These are phyloP conservation scores for Stemphylium beticola DNA, from an alignment of 2,329 filamentous ascomycete species.

Conservation along the genomic window DNA sequence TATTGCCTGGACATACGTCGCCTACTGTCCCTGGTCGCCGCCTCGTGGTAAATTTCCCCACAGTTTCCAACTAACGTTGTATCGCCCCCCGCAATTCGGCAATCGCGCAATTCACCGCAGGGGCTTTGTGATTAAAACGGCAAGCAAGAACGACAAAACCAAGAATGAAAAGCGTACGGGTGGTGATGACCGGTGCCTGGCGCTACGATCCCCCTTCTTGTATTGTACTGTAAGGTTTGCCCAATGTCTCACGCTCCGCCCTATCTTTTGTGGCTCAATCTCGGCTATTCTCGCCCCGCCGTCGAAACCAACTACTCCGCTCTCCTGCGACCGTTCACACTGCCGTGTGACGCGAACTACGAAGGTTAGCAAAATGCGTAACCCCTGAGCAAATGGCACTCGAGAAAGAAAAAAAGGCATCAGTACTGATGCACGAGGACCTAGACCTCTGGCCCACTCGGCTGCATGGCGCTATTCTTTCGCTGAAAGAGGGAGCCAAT, in stretches of 20 bases:
- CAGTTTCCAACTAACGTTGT: slow-evolving; percentile 32
- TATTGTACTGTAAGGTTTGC: slow-evolving; percentile 17
- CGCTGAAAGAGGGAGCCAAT: slow-evolving; percentile 1
- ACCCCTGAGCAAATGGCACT: slow-evolving; percentile 13
- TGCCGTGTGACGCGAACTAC: slow-evolving; percentile 22
- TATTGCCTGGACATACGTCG: slow-evolving; percentile 15
- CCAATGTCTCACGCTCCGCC: slow-evolving; percentile 17
- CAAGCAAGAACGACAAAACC: slow-evolving; percentile 1
- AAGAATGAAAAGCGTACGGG: slow-evolving; percentile 5
- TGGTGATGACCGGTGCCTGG: slow-evolving; percentile 15
- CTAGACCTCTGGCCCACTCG: slow-evolving; percentile 9
- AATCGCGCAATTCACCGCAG: slow-evolving; percentile 16
- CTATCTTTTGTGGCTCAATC: slow-evolving; percentile 22
- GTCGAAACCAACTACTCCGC: slow-evolving; percentile 24
- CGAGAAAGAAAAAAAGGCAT: slow-evolving; percentile 1
- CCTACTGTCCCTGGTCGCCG: slow-evolving; percentile 15
- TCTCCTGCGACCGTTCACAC: slow-evolving; percentile 26
- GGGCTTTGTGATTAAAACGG: background rate
- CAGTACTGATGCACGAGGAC: slow-evolving; percentile 10
- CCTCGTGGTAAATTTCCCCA: slow-evolving; percentile 33
- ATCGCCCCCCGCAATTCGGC: slow-evolving; percentile 38
- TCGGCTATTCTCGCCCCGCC: slow-evolving; percentile 36
- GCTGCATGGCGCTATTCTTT: slow-evolving; percentile 6
- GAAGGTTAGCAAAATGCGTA: background rate
- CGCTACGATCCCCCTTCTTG: slow-evolving; percentile 17